Base-by-base conservation (phyloP, 495 filamentous ascomycete species). In the Hypoxylon lienhwacheense region DNA sequence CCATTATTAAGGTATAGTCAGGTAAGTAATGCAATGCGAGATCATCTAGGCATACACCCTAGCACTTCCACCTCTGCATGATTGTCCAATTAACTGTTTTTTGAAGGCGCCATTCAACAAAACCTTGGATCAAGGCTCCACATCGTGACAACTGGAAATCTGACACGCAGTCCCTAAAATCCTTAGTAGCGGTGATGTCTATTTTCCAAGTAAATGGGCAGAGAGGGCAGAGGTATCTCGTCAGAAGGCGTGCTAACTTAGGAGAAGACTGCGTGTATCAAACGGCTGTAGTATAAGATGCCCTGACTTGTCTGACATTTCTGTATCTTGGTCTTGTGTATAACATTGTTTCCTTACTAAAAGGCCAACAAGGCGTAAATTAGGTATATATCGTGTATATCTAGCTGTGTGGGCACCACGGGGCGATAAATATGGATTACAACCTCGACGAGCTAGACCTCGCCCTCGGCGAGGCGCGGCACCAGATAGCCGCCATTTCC, bases 361-460 rank as follows among this genome's bases (percentile, higher is more conserved):
- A 33, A 5, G 17, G 5, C 32, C 21, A 19, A 16, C n/a, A 42
- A 16, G 44, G 21, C 21, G 50, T 54, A 39, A 49, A 31, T 41
- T 51, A 25, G 17, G 28, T 40, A 29, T 33, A 49, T 25, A 39
- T 41, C n/a, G n/a, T n/a, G n/a, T n/a, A n/a, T n/a, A n/a, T n/a
- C n/a, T n/a, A n/a, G n/a, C n/a, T n/a, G n/a, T n/a, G n/a, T n/a
- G n/a, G n/a, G n/a, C n/a, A n/a, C n/a, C n/a, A n/a, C n/a, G 20
- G 40, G 46, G 47, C 28, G 41, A 61, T 61, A 34, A 61, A 61
- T 35, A 47, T 22, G 28, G 60, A 64, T 15, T 66, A 63, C 28
- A 66, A 66, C 45, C 64, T 64, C 48, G 60, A 66, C 44, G 64
- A 66, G 33, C 55, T 66, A 12, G 63, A 66, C 35, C 15, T 46